Evolutionary conservation across 345 rosid species (phyloP), one percentile per base, ranked within the genome.

Genomic region (Eucalyptus regnans): DNA sequence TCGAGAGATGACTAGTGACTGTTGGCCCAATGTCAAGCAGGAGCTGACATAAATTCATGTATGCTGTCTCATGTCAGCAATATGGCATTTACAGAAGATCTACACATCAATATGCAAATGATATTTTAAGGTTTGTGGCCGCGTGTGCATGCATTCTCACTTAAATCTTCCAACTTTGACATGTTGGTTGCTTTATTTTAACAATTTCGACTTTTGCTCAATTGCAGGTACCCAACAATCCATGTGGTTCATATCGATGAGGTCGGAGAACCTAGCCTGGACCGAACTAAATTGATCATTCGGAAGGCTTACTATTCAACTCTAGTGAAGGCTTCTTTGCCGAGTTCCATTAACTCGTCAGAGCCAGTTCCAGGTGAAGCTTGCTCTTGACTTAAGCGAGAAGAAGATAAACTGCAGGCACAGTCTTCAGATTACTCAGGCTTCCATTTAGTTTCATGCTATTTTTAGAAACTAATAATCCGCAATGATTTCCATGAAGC

Each of bases 201-300:
- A 81, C 87, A 64, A 89, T 86, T 48, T 87, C 86, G 86, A 41
- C 18, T 86, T 80, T 68, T 88, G 87, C 89, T 44, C 79, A 27
- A 60, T 86, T 90, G 91, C 94, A 96, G 97, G 88, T 95, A 98
- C 90, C 99, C 97, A 18, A 96, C 98, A 20, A 96, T 98, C 87
- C 97, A 99, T 52, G 99, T 95, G 66, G 99, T 99, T 46, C 96
- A 98, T 89, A 97, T 98, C 89, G 96, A 98, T 90, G 99, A 98
- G 92, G 96, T 98, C 46, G 97, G 97, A 92, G 97, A 96, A 91
- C 93, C 97, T 81, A 95, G 86, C 88, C 89, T 94, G 88, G 99
- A 95, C 87, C 92, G 89, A 86, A 87, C 93, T 86, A 96, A 95
- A 91, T 96, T 91, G 91, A 92, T 91, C 85, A 95, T 94, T 89